Percentiles rank a stretch among this genome's conserved stretches.
Evolutionary conservation across 2,329 filamentous ascomycete species (phyloP).

Genomic region (Rhinocladiella similis): DNA sequence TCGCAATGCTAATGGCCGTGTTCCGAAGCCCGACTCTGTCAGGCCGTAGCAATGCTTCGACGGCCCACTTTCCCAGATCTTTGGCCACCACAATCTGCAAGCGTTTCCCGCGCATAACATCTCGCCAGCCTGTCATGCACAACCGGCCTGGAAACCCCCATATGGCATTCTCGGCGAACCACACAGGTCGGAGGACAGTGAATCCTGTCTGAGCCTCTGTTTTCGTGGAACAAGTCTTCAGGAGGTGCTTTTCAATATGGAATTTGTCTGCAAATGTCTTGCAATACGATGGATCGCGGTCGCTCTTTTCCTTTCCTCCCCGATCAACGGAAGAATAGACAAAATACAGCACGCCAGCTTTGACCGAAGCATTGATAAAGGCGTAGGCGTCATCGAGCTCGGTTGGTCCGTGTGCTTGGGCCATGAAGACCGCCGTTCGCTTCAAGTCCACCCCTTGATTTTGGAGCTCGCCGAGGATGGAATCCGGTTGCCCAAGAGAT

Average conservation of each 20-base stretch:
- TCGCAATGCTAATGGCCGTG: constrained; percentile 2
- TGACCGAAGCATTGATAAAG: constrained; percentile 57
- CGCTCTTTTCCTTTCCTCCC: constrained; percentile 53
- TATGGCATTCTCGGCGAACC: constrained; percentile 59
- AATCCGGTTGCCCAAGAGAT: neutral
- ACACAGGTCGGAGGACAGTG: constrained; percentile 61
- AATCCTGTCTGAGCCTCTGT: constrained; percentile 51
- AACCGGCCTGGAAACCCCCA: constrained; percentile 48
- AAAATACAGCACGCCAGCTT: constrained; percentile 57
- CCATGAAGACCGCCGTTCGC: neutral
- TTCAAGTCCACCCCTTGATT: neutral
- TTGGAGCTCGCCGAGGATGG: neutral
- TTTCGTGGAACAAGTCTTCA: constrained; percentile 18
- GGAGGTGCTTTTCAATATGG: constrained; percentile 60
- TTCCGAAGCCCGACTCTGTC: neutral
- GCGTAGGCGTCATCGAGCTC: constrained; percentile 24
- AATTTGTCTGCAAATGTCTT: constrained; percentile 64
- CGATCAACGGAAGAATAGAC: constrained; percentile 66
- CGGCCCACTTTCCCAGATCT: neutral
- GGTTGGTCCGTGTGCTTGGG: constrained; percentile 3
- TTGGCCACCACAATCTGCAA: constrained; percentile 38
- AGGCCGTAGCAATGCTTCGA: neutral
- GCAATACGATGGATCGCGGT: constrained; percentile 54
- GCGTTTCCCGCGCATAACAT: constrained; percentile 41
- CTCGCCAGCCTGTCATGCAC: constrained; percentile 46